These are phyloP conservation scores for Mycosphaerella sp. DNA, from an alignment of 2,329 filamentous ascomycete species.

Conservation along the genomic window DNA sequence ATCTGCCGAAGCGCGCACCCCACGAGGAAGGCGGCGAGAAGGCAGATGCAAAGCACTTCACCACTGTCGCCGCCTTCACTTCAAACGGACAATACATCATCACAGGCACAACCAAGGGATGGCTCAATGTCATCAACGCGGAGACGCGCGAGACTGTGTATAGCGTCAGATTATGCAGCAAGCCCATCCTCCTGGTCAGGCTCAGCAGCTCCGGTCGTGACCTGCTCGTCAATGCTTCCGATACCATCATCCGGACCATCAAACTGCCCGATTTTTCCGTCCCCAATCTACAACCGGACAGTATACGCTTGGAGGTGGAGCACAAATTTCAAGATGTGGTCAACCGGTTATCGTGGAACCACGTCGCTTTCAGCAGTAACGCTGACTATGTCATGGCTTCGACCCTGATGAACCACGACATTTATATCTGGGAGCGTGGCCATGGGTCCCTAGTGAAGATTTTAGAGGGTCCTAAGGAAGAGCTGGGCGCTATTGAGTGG, in stretches of 20 bases:
- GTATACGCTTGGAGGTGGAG: constrained; percentile 82
- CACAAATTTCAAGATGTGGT: constrained; percentile 99
- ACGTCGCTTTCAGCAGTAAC: constrained; percentile 88
- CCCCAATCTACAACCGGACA: constrained; percentile 68
- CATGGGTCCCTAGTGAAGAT: constrained; percentile 95
- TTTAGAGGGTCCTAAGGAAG: constrained; percentile 92
- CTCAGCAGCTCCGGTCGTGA: constrained; percentile 79
- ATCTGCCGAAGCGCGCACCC: constrained; percentile 68
- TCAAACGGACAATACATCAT: constrained; percentile 80
- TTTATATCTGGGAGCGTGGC: constrained; percentile 95
- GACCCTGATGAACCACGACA: constrained; percentile 96
- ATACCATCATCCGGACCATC: constrained; percentile 90
- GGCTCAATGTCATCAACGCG: constrained; percentile 89
- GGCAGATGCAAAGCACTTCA: constrained; percentile 91
- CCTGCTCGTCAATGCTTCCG: constrained; percentile 84
- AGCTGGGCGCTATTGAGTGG: constrained; percentile 96
- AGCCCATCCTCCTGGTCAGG: constrained; percentile 80
- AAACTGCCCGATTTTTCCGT: constrained; percentile 67
- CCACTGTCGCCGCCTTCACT: constrained; percentile 86
- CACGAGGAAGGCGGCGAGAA: constrained; percentile 71
- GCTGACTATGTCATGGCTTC: constrained; percentile 95
- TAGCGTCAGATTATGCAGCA: constrained; percentile 79
- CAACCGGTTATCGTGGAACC: constrained; percentile 92
- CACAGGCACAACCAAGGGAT: constrained; percentile 89
- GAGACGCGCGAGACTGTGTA: constrained; percentile 75